phyloP scores from a whole-genome alignment of 2,329 filamentous ascomycete genomes.

The Pleurostoma richardsiae region DNA sequence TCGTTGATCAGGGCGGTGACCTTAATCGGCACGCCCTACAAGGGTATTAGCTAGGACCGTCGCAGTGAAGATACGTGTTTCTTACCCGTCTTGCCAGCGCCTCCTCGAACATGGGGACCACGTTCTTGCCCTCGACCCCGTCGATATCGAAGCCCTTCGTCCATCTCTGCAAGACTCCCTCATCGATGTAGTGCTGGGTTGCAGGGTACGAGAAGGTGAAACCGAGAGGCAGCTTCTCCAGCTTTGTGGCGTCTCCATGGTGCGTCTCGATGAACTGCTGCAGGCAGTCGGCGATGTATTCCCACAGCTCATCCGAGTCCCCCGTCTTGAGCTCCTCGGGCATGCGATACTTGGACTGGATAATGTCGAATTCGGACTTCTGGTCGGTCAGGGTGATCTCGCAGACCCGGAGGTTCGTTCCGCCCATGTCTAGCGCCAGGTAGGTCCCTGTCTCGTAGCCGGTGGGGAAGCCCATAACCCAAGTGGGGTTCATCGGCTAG shows the following conservation, averaged over 20 bases:
- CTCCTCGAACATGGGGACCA: constrained; percentile 81
- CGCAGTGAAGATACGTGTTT: background rate
- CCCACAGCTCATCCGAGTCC: constrained; percentile 81
- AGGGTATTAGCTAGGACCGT: constrained; percentile 8
- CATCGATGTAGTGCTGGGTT: constrained; percentile 88
- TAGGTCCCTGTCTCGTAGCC: constrained; percentile 84
- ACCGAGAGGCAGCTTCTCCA: constrained; percentile 70
- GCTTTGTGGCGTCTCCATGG: constrained; percentile 59
- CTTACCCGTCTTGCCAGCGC: constrained; percentile 65
- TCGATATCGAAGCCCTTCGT: constrained; percentile 96
- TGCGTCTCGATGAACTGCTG: constrained; percentile 87
- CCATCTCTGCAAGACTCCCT: constrained; percentile 90
- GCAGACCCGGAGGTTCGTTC: constrained; percentile 92
- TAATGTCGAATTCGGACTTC: constrained; percentile 88
- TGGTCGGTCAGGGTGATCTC: constrained; percentile 84
- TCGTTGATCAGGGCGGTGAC: constrained; percentile 94
- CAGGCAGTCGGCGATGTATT: constrained; percentile 89
- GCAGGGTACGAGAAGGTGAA: constrained; percentile 97
- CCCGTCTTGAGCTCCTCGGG: constrained; percentile 89
- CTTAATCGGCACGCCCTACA: constrained; percentile 81
- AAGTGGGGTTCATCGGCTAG: constrained; percentile 95
- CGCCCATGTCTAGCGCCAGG: constrained; percentile 90
- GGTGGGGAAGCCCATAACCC: constrained; percentile 86
- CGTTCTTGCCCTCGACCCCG: constrained; percentile 85
- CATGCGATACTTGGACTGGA: constrained; percentile 94